phyloP scores from a whole-genome alignment of 2,329 filamentous ascomycete species.

The Colletotrichum gigasporum region DNA sequence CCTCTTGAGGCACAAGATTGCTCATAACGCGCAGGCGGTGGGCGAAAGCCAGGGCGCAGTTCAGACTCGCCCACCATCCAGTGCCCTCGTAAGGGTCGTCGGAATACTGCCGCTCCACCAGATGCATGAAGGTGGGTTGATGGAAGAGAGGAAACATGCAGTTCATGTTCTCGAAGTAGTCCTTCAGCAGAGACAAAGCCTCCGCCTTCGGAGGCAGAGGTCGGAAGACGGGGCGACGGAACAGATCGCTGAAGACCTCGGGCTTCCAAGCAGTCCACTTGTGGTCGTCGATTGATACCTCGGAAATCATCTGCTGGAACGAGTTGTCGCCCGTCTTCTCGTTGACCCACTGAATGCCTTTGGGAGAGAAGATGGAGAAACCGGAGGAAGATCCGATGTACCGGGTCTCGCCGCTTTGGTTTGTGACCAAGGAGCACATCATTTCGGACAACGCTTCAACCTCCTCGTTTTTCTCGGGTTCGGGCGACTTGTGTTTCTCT shows the following conservation, averaged over 20 bases:
- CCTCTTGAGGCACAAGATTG: slow-evolving; percentile 87
- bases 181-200: slow-evolving; percentile 85
- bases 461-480: slow-evolving; percentile 64
- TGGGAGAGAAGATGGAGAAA: slow-evolving; percentile 98
- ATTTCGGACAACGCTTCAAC: slow-evolving; percentile 93
- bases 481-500: slow-evolving; percentile 51
- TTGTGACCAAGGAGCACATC: slow-evolving; percentile 98
- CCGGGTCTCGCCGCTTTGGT: slow-evolving; percentile 91
- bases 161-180: slow-evolving; percentile 99
- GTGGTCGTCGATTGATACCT: slow-evolving; percentile 90
- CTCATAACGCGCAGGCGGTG: slow-evolving; percentile 95
- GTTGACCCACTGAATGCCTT: slow-evolving; percentile 98
- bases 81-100: slow-evolving; percentile 92
- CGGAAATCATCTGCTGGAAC: slow-evolving; percentile 93
- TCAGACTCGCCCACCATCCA: slow-evolving; percentile 98
- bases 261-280: slow-evolving; percentile 99
- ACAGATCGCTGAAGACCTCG: slow-evolving; percentile 95
- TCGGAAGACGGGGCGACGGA: slow-evolving; percentile 84
- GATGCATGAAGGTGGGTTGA: slow-evolving; percentile 97
- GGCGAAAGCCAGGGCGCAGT: slow-evolving; percentile 91
- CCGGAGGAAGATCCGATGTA: slow-evolving; percentile 98
- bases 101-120: slow-evolving; percentile 94
- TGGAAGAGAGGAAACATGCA: slow-evolving; percentile 98
- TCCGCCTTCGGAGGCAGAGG: slow-evolving; percentile 87
- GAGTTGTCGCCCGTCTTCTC: slow-evolving; percentile 95